Base-by-base conservation (phyloP, 2,329 filamentous ascomycete species). In the Aspergillus sp. region DNA sequence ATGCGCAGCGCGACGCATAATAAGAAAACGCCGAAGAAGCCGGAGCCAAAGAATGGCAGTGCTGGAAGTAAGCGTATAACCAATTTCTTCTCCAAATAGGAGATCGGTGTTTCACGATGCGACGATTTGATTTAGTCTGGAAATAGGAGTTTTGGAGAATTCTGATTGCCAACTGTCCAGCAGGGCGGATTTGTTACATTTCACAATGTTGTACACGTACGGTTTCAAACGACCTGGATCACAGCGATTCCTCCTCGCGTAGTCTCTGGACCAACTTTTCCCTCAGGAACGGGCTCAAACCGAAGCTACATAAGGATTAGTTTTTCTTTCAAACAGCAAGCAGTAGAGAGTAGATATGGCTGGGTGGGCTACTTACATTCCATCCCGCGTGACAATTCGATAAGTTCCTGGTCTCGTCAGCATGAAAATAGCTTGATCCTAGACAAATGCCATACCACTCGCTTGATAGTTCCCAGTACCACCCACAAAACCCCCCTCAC, bases 1-100 rank as follows among this genome's bases (percentile, higher is more conserved):
- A 78, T 75, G 47, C 78, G 80, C 62, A 86, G 83, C 70, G 83
- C 84, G 34, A 85, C 82, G 5, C 83, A 77, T 62, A 86, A 87
- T 65, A 71, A 76, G 36, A 81, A 74, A 51, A 71, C 76, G 43
- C 67, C 74, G 43, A 82, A 81, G 66, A 76, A 71, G 24, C 71
- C 67, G 9, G 66, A 71, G 20, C 72, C 73, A 61, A 74, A 70
- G 39, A 83, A 78, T 57, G 58, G 64, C 49, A 70, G 71, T 30
- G 75, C 78, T 62, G 81, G 82, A 15, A 85, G 80, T 55, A 79
- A 82, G 64, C 82, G 71, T 45, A 81, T 81, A 60, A 81, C 79
- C 1, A 79, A 72, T 32, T 81, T 81, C 63, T 81, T 81, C 62
- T 74, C 72, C 43, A 76, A 75, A 58, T 77, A 58, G 65, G 15